Base-by-base conservation (phyloP, 257 asterid genomes). In the Solanum pinnatisectum region DNA sequence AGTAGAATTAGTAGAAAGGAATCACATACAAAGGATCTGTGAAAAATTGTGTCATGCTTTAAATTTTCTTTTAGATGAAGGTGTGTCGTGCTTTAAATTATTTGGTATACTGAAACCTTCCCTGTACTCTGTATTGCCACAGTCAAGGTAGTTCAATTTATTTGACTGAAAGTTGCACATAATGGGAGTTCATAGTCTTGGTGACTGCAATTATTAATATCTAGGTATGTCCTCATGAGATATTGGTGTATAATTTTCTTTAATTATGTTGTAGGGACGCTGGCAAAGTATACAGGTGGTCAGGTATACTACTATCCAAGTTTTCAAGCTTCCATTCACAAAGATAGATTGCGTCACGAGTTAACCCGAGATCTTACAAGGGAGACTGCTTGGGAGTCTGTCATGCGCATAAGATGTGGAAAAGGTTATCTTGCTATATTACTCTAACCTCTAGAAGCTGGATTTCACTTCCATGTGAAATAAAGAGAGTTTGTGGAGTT, bases 321-420 rank as follows among this genome's bases (percentile, higher is more conserved):
- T 91, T 98, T 98, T 93, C 95, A 88, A 85, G 91, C 98, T 32
- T 86, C 91, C 88, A 33, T 90, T 88, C 98, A 96, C 88, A 87
- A 90, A 91, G 98, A 98, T 77, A 98, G 93, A 91, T 91, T 98
- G 91, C 90, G 87, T 87, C 98, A 98, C 87, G 99, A 96, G 91
- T 92, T 98, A 85, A 87, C 92, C 89, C 93, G 99, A 92, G 99
- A 98, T 92, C 98, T 98, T 84, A 98, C 98, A 42, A 92, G 99
- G 89, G 99, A 96, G 91, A 98, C 98, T 88, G 99, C 99, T 4
- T 98, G 99, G 99, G 99, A 98, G 92, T 92, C 99, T 23, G 99
- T 98, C 89, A 93, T 98, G 98, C 95, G 99, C 60, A 95, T 98
- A 92, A 92, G 99, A 93, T 98, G 99, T 91, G 99, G 99, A 90